Evolutionary conservation across 306 rosid genomes (phyloP).

Genomic region (Morella rubra): DNA sequence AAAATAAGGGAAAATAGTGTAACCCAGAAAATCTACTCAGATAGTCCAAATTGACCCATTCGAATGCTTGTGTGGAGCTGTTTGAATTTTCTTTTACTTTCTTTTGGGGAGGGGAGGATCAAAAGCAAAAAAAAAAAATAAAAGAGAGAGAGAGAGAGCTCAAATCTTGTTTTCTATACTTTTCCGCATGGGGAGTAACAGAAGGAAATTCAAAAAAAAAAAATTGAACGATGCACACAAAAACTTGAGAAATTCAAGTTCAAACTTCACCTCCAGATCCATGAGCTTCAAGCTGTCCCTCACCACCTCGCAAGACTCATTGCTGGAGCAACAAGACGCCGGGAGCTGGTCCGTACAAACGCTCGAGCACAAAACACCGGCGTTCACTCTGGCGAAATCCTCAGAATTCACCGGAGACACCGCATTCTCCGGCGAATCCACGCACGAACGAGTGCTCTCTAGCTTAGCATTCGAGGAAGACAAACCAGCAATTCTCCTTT

Average conservation of each 20-base stretch:
- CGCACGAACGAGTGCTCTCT: slow-evolving; percentile 7
- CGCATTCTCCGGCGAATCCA: slow-evolving; percentile 2
- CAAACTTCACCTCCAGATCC: slow-evolving; percentile 61
- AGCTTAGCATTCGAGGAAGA: slow-evolving; percentile 24
- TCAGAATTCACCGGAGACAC: slow-evolving; percentile 31
- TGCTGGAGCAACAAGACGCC: slow-evolving; percentile 48
- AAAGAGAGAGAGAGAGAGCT: not conserved
- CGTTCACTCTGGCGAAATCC: slow-evolving; percentile 17
- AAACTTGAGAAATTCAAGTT: not conserved
- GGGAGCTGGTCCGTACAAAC: slow-evolving; percentile 32
- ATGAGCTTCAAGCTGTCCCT: slow-evolving; percentile 25
- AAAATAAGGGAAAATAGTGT: slow-evolving; percentile 25
- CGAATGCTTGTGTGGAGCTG: not conserved
- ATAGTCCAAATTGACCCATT: not conserved
- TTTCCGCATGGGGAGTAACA: not conserved
- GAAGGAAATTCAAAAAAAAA: slow-evolving; percentile 2
- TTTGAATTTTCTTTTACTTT: not conserved
- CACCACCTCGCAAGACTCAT: slow-evolving; percentile 32
- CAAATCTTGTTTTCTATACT: not conserved
- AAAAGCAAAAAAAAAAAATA: not conserved
- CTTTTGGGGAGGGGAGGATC: not conserved
- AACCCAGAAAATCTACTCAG: not conserved
- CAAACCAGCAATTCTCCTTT: slow-evolving; percentile 29
- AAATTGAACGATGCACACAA: not conserved
- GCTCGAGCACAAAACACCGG: slow-evolving; percentile 20